These are phyloP conservation scores for Aspergillus carlsbadensis DNA, from an alignment of 495 filamentous ascomycete genomes.

Conservation along the genomic window DNA sequence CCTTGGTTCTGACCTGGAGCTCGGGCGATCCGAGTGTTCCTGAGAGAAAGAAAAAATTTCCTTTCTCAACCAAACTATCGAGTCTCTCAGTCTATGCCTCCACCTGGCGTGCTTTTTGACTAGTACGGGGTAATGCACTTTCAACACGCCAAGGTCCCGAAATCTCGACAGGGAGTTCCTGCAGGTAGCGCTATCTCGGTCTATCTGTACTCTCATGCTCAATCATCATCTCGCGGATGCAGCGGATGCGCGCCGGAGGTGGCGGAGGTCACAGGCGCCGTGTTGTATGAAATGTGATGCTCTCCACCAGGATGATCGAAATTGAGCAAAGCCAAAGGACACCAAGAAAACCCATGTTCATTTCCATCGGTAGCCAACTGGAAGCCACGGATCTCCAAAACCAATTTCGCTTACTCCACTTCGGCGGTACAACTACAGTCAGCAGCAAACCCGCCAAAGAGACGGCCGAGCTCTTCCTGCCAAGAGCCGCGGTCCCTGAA, in stretches of 20 bases:
- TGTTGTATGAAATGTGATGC: conserved; percentile 16
- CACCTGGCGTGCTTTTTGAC: neutral
- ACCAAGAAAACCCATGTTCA: neutral
- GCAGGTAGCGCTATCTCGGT: neutral
- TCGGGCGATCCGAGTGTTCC: conserved; percentile 5
- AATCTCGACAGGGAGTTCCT: too few relatives aligned
- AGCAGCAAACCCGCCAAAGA: conserved; percentile 17
- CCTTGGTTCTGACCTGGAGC: neutral
- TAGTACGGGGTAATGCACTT: neutral
- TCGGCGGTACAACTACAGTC: conserved; percentile 27
- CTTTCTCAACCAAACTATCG: conserved; percentile 10
- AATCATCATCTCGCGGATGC: conserved; percentile 27
- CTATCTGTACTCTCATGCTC: neutral
- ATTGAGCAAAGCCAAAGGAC: neutral
- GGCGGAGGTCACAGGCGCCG: conserved; percentile 31
- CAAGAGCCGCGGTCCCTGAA: conserved; percentile 23
- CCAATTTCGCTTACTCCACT: conserved; percentile 40
- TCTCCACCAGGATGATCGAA: conserved; percentile 15
- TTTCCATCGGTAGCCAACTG: conserved; percentile 27
- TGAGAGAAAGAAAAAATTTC: conserved; percentile 13
- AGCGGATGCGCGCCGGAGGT: conserved; percentile 25
- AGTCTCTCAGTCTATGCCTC: neutral
- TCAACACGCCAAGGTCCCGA: neutral
- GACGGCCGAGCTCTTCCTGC: conserved; percentile 17
- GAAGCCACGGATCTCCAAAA: conserved; percentile 25